Base-by-base conservation (phyloP, 257 asterid species). In the Parsonsia alboflavescens region DNA sequence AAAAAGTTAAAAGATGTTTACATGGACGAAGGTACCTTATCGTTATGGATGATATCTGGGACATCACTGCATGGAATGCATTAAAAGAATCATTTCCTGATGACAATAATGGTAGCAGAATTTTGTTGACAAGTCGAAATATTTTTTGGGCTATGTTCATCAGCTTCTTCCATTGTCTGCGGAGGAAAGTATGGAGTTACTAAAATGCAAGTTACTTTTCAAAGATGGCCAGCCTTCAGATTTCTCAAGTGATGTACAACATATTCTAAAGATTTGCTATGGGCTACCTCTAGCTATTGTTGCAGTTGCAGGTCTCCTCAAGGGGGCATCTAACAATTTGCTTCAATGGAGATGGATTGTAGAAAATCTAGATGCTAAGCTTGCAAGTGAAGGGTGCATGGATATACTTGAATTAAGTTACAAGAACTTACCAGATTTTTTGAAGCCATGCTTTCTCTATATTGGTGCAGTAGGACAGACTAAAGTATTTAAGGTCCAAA, bases 231-330 rank as follows among this genome's bases (percentile, higher is more conserved):
- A 42, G 50, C 62, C 73, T 2, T 53, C 22, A 46, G 1, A 70
- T 26, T 33, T 70, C 10, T 50, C 19, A 8, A 0, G 16, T 16
- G 42, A n/a, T 24, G 45, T 19, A 13, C 9, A 24, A 50, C 7
- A 6, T 1, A 70, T 70, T 70, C 26, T 54, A 19, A 30, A 12
- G 24, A 50, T 42, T 1, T 70, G 73, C 61, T 48, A 46, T 4
- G 73, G 45, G 26, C 72, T 67, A 26, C 72, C 72, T 39, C 72
- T 67, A 22, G 72, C 72, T 67, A n/a, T 67, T 67, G 72, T 67
- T 6, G 72, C 44, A 15, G 30, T 67, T 22, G 17, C 30, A 3
- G 17, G 72, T 42, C 39, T 67, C n/a, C 72, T 67, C 45, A 26
- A 0, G n/a, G 3, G 54, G 8, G 28, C 6, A 10, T 45, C 13